Evolutionary conservation across 2,329 filamentous ascomycete genomes (phyloP).

Genomic region (Aspergillus nomiae): DNA sequence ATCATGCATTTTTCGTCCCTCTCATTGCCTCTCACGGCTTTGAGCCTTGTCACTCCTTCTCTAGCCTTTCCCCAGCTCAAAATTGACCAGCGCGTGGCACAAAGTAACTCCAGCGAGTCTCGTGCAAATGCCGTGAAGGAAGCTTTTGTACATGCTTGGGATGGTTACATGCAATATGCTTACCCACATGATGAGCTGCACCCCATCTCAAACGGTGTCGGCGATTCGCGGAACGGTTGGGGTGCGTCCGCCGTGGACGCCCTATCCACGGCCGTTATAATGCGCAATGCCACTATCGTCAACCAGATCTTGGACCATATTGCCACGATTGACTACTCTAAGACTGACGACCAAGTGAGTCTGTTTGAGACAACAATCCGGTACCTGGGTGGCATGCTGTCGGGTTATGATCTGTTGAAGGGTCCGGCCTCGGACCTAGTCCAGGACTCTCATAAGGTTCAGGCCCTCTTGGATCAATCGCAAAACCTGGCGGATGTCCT

Average conservation of each 20-base stretch:
- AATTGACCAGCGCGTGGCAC: slow-evolving; percentile 14
- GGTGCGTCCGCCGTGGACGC: slow-evolving; percentile 81
- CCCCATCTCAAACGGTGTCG: slow-evolving; percentile 65
- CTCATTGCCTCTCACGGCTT: slow-evolving; percentile 27
- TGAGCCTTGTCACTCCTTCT: slow-evolving; percentile 27
- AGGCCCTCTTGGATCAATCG: slow-evolving; percentile 67
- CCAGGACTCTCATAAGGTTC: slow-evolving; percentile 52
- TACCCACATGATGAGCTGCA: slow-evolving; percentile 76
- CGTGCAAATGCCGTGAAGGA: slow-evolving; percentile 65
- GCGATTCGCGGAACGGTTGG: slow-evolving; percentile 79
- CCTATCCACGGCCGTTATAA: slow-evolving; percentile 75
- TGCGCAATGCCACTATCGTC: slow-evolving; percentile 69
- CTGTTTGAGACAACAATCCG: slow-evolving; percentile 91
- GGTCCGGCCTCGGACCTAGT: slow-evolving; percentile 63
- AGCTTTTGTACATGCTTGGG: slow-evolving; percentile 71
- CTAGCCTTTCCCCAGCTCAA: slow-evolving; percentile 23
- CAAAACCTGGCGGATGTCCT: slow-evolving; percentile 70
- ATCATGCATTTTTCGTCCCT: slow-evolving; percentile 28
- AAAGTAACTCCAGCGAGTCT: slow-evolving; percentile 18
- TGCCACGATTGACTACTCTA: slow-evolving; percentile 69
- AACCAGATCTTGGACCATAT: slow-evolving; percentile 72
- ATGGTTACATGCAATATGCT: slow-evolving; percentile 72
- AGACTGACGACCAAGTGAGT: slow-evolving; percentile 64
- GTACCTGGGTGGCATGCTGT: slow-evolving; percentile 78
- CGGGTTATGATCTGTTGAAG: slow-evolving; percentile 68